Base-by-base conservation (phyloP, 2,329 filamentous ascomycete genomes). In the Niveomyces coronatus region DNA sequence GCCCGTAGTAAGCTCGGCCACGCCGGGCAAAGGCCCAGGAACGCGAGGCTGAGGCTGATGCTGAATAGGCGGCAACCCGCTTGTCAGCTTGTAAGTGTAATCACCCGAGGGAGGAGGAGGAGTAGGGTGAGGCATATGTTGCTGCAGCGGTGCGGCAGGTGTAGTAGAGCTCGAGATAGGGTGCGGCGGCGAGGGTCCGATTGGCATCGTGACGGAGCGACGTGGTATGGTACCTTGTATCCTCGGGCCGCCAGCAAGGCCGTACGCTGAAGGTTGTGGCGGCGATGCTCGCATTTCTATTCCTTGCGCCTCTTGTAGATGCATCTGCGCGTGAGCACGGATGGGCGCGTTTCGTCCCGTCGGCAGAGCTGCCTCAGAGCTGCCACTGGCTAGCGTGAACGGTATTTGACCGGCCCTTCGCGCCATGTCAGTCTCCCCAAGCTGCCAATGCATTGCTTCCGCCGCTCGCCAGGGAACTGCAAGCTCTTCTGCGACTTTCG, bases 401-500 rank as follows among this genome's bases (percentile, higher is more conserved):
- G 89, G 86, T 7, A 84, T 80, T 26, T 91, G 86, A 31, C 91
- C 91, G 29, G 89, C 89, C 42, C 89, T 81, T 44, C 83, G 76
- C 33, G 88, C 88, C 86, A 98, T 96, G 51, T 96, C 91, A 49
- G 79, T 70, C 57, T 94, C 86, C 45, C 89, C 89, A 39, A 98
- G 70, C 54, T 94, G 84, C 89, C 91, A 98, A 62, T 96, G 91
- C 88, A 95, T 95, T 4, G 86, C 88, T 62, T 98, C 89, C 33
- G 85, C 89, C 14, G 91, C 87, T 53, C 91, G 76, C 89, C 89
- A 96, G 24, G 89, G 91, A 41, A 95, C 81, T 20, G 79, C 80
- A 80, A 98, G 89, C 61, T 96, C 89, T 57, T 91, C 86, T 29
- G 88, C 87, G 16, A 96, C 84, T 53, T 89, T 91, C 43, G 85